Evolutionary conservation across 2,329 filamentous ascomycete genomes (phyloP), one percentile per base, ranked within the genome.

Genomic region (Phaeosphaeriaceae sp.): DNA sequence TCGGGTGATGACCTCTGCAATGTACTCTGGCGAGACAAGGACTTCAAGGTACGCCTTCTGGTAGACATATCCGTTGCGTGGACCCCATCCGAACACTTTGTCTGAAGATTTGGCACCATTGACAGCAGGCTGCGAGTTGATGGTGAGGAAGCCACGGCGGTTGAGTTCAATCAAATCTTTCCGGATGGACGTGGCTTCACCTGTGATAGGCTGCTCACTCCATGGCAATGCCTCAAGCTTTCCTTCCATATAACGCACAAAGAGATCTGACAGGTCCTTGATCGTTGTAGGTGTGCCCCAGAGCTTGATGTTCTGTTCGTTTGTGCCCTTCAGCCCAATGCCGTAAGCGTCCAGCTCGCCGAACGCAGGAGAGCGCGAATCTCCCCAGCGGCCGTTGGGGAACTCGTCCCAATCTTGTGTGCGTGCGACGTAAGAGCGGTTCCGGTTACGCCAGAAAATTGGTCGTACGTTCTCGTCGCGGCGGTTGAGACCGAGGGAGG

Each of bases 331-430:
- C 69, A 99, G 81, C 47, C 94, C 93, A 70, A 98, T 93, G 46
- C 94, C 94, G 74, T 99, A 98, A 9, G 93, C 89, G 79, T 98
- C 94, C 53, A 98, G 83, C 79, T 97, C 93, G 72, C 95, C 95
- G 73, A 97, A 99, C 52, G 95, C 95, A 61, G 95, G 95, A 58
- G 94, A 98, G 65, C 95, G 88, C 53, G 94, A 94, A 79, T 99
- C 95, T 80, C 95, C 96, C 95, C 95, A 99, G 78, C 95, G 91
- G 49, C 95, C 95, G 83, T 99, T 99, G 56, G 95, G 95, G 71
- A 97, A 99, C 78, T 99, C 95, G 72, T 99, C 95, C 95, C 95
- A 99, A 69, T 97, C 94, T 76, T 97, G 94, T 0, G 95, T 99
- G 55, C 95, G 92, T 56, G 93, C 89, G 55, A 99, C 89, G 72